Evolutionary conservation across 1,284 basidiomycete genomes (phyloP).

Genomic region (Cryptococcus amylolentus): DNA sequence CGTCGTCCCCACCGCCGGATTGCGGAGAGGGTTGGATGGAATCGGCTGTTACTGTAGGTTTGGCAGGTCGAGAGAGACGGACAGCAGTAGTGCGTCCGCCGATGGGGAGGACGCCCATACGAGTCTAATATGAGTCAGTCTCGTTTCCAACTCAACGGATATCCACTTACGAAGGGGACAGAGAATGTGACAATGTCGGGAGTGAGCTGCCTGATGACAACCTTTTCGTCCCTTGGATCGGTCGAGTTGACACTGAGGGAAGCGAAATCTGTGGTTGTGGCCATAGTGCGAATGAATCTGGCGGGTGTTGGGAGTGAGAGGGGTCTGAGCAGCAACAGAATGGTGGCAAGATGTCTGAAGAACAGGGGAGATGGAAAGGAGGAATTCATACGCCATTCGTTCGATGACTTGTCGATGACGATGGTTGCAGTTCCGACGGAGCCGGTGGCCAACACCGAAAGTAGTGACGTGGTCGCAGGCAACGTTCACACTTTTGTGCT

Average conservation of each 20-base stretch:
- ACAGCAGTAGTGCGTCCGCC: constrained; percentile 82
- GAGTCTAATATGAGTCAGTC: constrained; percentile 36
- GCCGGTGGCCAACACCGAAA: no score
- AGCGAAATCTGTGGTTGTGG: constrained; percentile 2
- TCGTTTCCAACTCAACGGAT: background rate
- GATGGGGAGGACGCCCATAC: constrained; percentile 65
- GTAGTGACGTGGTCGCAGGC: no score
- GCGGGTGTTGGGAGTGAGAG: background rate
- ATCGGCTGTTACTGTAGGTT: constrained; percentile 7
- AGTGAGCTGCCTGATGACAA: constrained; percentile 46
- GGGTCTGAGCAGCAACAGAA: background rate
- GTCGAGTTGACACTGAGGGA: constrained; percentile 18
- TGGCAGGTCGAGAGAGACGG: constrained; percentile 56
- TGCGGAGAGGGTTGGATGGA: constrained; percentile 15
- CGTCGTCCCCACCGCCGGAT: constrained; percentile 52
- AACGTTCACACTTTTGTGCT: no score
- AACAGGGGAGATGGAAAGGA: background rate
- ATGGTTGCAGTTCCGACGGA: no score
- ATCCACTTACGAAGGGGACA: constrained; percentile 43
- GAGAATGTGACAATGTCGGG: constrained; percentile 48
- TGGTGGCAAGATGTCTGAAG: background rate
- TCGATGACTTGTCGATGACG: no score
- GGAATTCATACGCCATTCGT: no score
- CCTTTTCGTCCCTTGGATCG: constrained; percentile 29
- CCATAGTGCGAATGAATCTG: constrained; percentile 1